Percentiles rank a stretch among this genome's conserved stretches.
These are phyloP conservation scores for Leccinum pachyderme DNA, from an alignment of 1,284 basidiomycete species.

Conservation along the genomic window DNA sequence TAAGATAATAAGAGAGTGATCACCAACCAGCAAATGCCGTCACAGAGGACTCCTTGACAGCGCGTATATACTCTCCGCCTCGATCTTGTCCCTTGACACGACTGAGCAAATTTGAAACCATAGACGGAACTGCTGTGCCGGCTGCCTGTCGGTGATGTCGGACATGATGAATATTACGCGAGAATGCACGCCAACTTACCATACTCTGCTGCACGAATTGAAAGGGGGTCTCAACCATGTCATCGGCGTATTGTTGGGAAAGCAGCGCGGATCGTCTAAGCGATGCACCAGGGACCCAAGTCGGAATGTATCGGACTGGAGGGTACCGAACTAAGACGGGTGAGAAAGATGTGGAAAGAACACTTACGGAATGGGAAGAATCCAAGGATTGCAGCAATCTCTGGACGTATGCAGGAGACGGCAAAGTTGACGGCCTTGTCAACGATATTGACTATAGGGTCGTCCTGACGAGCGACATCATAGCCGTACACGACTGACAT, in stretches of 20 bases:
- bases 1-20: background rate
- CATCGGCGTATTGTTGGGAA: constrained; percentile 21
- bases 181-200: constrained; percentile 3
- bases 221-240: constrained; percentile 33
- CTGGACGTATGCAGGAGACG: constrained; percentile 21
- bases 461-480: constrained; percentile 22
- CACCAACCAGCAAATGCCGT: constrained; percentile 33
- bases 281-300: constrained; percentile 31
- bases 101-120: constrained; percentile 27
- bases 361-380: constrained; percentile 30
- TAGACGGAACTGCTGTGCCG: constrained; percentile 30
- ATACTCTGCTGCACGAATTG: constrained; percentile 25
- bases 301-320: constrained; percentile 26
- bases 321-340: background rate
- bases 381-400: constrained; percentile 28
- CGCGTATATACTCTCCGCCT: constrained; percentile 13
- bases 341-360: background rate
- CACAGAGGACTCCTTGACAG: constrained; percentile 30
- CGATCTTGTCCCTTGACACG: constrained; percentile 9
- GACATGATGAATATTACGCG: background rate
- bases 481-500: constrained; percentile 33
- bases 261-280: constrained; percentile 27
- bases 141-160: constrained; percentile 16
- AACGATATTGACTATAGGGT: constrained; percentile 27
- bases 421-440: constrained; percentile 23